phyloP scores from a whole-genome alignment of 805 yeast genomes.

The Ogataea neopini region DNA sequence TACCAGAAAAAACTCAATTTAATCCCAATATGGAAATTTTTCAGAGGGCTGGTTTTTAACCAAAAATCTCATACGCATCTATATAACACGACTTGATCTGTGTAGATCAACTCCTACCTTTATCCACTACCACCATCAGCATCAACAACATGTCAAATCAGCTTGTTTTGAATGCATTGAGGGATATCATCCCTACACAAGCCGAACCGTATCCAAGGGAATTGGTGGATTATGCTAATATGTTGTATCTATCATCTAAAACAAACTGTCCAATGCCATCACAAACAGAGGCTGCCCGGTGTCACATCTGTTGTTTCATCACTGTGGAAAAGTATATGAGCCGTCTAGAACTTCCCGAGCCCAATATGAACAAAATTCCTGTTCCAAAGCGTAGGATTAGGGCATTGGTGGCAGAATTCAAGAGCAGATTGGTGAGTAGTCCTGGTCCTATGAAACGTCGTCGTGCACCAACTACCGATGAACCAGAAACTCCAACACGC shows the following conservation, averaged over 20 bases:
- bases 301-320: constrained; percentile 65
- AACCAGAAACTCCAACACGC: constrained; percentile 30
- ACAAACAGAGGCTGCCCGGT: constrained; percentile 62
- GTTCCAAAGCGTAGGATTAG: constrained; percentile 47
- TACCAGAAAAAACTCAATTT: constrained; percentile 3
- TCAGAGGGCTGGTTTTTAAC: constrained; percentile 14
- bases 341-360: constrained; percentile 48
- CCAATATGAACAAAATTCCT: constrained; percentile 55
- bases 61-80: too few species aligned
- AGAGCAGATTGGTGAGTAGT: constrained; percentile 34
- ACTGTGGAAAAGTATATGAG: constrained; percentile 53
- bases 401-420: constrained; percentile 47
- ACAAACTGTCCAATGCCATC: constrained; percentile 47
- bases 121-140: background rate
- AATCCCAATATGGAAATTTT: constrained; percentile 10
- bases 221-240: constrained; percentile 42
- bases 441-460: constrained; percentile 2
- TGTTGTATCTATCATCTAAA: constrained; percentile 54
- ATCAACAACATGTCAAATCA: constrained; percentile 30
- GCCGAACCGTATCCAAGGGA: constrained; percentile 44
- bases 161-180: constrained; percentile 39
- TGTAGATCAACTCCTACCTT: background rate
- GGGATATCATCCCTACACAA: constrained; percentile 53
- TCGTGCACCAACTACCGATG: constrained; percentile 18
- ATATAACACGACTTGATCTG: too few species aligned